Base-by-base conservation (phyloP, 139 green algal species). In the Desmodesmus armatus region DNA sequence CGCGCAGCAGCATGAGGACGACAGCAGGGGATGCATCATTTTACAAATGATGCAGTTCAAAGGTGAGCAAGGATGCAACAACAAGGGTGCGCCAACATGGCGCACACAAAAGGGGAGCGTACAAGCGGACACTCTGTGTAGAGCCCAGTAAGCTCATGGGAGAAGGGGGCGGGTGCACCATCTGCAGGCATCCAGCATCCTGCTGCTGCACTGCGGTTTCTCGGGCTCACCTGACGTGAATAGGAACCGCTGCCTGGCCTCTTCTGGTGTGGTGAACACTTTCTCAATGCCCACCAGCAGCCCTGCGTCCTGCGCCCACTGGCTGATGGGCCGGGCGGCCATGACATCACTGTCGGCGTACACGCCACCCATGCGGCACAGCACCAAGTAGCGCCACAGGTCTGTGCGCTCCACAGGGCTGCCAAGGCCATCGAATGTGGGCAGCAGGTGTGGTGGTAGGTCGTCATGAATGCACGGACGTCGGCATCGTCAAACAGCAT, bases 341-440 rank as follows among this genome's bases (percentile, higher is more conserved):
- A 85, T 29, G 0, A 85, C 78, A 77, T 88, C 84, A 17, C 29
- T 62, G 60, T 88, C 84, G 1, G 84, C 84, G 44, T 88, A 88
- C 29, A 88, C 78, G 23, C 84, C 84, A 41, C 84, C 84, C 40
- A 78, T 69, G 37, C 53, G 63, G 84, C 78, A 88, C 53, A 88
- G 53, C 77, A 85, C 84, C 13, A 85, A 41, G 55, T 88, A 88
- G 25, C 84, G 84, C 84, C 84, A 88, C 84, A 88, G 74, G 77
- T 88, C 84, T 69, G 84, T 82, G 29, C 84, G 66, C 53, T 88
- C 84, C 5, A 88, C 84, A 1, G 49, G 60, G 63, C 40, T 74
- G 65, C 49, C 53, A 23, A 88, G 74, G 5, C 62, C 72, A 19
- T 78, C 58, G 43, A 88, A 88, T 1, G 66, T 67, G 9, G 62